Percentiles rank a stretch among this genome's conserved stretches.
These are phyloP conservation scores for Rhodofomes roseus DNA, from an alignment of 1,284 basidiomycete species.

Conservation along the genomic window DNA sequence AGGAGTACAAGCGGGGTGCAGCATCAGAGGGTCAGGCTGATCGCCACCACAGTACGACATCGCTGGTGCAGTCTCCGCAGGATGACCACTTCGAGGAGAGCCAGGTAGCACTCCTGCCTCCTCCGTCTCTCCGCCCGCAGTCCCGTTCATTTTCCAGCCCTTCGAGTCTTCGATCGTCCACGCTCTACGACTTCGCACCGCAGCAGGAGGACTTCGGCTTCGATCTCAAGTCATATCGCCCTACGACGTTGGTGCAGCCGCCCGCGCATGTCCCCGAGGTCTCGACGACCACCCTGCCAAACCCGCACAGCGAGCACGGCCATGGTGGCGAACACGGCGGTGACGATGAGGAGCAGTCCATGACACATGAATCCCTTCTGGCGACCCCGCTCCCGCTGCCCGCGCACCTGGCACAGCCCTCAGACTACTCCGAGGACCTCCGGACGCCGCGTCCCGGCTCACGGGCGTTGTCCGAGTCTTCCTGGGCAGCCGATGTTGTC, in stretches of 20 bases:
- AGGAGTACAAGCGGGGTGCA: not conserved
- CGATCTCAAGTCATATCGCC: not conserved
- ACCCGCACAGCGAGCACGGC: slow-evolving; percentile 5
- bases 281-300: slow-evolving; percentile 2
- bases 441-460: not conserved
- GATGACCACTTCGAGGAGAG: not conserved
- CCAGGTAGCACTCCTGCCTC: not conserved
- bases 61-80: not conserved
- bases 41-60: not conserved
- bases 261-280: not conserved
- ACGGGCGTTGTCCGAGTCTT: not conserved
- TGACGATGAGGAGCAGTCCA: not conserved
- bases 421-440: not conserved
- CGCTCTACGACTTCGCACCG: slow-evolving; percentile 8
- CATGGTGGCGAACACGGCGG: slow-evolving; percentile 1
- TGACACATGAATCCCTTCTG: not conserved
- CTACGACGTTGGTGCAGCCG: not conserved
- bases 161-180: slow-evolving; percentile 4
- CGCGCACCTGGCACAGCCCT: not conserved
- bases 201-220: not conserved
- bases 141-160: slow-evolving; percentile 5
- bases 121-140: slow-evolving; percentile 3
- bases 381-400: not conserved
- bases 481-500: slow-evolving; percentile 3
- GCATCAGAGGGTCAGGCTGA: not conserved